Conservation (phyloP, 192 early-diverging fungal species). For the Podochytrium sp. region DNA sequence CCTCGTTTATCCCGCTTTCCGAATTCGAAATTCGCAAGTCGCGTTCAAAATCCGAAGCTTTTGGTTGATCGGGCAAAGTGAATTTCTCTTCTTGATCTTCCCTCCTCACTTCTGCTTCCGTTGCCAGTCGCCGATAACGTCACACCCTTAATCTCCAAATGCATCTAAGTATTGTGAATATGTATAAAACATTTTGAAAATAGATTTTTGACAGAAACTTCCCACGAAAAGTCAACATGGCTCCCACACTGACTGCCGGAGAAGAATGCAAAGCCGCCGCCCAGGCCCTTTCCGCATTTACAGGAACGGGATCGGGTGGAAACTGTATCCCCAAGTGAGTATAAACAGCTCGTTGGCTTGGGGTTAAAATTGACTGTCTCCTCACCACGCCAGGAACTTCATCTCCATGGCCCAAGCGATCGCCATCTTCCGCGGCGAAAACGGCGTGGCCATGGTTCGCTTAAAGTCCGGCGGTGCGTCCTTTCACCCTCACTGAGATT, state of each 20-base stretch:
- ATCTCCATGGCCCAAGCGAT: slow-evolving; percentile 47
- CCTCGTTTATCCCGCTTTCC: no score
- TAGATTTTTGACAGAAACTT: no score
- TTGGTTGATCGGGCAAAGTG: no score
- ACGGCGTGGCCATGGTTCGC: slow-evolving; percentile 57
- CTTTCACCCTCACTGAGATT: background rate
- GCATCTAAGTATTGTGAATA: no score
- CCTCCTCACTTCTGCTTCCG: no score
- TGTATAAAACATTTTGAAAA: no score
- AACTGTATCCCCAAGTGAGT: slow-evolving; percentile 36
- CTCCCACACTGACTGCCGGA: slow-evolving; percentile 30
- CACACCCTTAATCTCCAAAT: no score
- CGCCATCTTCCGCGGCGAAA: slow-evolving; percentile 49
- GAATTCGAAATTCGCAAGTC: no score
- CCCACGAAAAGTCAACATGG: slow-evolving; percentile 20
- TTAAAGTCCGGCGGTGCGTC: slow-evolving; percentile 52
- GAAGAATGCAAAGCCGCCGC: slow-evolving; percentile 58
- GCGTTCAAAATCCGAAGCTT: no score
- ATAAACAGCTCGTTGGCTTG: background rate
- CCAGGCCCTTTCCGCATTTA: slow-evolving; percentile 50
- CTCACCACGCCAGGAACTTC: slow-evolving; percentile 40
- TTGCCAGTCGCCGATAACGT: no score
- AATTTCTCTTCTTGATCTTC: no score
- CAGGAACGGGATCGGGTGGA: slow-evolving; percentile 32
- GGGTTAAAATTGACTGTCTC: background rate